Conservation (phyloP, 2,329 filamentous ascomycete species). For the Arthroderma sp. region DNA sequence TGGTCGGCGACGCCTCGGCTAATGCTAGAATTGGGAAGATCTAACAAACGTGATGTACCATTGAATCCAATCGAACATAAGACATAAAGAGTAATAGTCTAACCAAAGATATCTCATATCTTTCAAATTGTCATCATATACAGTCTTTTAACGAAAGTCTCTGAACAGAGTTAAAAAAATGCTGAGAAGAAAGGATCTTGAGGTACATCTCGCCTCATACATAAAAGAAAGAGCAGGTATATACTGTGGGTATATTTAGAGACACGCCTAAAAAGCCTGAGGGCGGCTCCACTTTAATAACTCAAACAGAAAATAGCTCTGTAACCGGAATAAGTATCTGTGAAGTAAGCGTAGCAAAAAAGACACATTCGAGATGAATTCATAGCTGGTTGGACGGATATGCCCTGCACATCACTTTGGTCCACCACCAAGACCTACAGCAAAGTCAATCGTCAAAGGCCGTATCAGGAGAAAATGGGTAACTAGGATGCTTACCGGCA, state of each 20-base stretch:
- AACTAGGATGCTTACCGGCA: conserved; percentile 44
- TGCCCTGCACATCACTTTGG: neutral
- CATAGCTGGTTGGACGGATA: neutral
- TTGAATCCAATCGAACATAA: neutral
- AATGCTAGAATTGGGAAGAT: neutral
- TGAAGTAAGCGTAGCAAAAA: neutral
- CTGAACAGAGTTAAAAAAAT: neutral
- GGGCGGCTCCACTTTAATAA: neutral
- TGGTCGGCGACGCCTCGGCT: no score
- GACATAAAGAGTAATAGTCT: neutral
- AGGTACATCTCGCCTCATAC: neutral
- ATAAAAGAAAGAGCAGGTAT: neutral
- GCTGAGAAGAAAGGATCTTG: neutral
- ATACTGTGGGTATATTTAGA: neutral
- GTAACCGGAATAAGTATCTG: neutral
- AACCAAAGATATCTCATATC: neutral
- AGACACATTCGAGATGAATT: neutral
- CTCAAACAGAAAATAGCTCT: neutral
- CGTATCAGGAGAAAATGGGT: neutral
- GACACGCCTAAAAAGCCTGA: neutral
- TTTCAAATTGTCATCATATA: neutral
- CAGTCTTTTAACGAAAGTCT: neutral
- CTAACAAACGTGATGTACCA: no score
- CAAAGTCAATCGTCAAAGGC: conserved; percentile 3
- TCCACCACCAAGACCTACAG: conserved; percentile 14